Percentiles rank a stretch among this genome's conserved stretches.
These are phyloP conservation scores for Boletus barrowsii DNA, from an alignment of 768 basidiomycete genomes.

Conservation along the genomic window DNA sequence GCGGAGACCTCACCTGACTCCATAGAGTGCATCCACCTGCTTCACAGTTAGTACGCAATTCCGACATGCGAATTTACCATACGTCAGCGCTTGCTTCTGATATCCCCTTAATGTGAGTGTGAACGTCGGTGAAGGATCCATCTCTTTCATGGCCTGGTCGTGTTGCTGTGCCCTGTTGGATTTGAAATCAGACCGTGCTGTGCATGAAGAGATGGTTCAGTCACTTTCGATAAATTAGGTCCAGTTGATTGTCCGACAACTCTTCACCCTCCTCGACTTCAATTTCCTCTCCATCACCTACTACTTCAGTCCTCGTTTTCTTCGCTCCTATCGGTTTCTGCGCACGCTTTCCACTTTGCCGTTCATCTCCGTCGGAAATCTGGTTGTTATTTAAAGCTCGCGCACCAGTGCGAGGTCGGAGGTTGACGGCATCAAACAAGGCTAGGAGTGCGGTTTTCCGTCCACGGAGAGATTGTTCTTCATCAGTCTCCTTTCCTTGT, in stretches of 20 bases:
- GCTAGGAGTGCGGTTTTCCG: constrained; percentile 71
- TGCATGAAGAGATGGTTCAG: neutral
- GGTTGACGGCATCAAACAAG: constrained; percentile 69
- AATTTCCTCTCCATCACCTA: constrained; percentile 77
- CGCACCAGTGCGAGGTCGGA: constrained; percentile 60
- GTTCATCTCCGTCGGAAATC: constrained; percentile 29
- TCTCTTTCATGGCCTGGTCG: constrained; percentile 71
- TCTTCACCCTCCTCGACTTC: constrained; percentile 85
- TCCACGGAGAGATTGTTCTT: constrained; percentile 76
- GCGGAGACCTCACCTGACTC: constrained; percentile 74
- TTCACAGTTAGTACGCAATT: neutral
- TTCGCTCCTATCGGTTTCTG: constrained; percentile 35
- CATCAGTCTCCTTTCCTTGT: constrained; percentile 75
- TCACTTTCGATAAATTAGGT: constrained; percentile 82
- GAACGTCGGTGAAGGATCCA: constrained; percentile 80
- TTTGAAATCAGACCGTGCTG: constrained; percentile 2
- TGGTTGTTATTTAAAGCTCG: constrained; percentile 29
- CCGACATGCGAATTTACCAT: constrained; percentile 19
- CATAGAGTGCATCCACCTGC: constrained; percentile 88
- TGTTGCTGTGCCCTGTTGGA: constrained; percentile 73
- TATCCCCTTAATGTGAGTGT: constrained; percentile 75
- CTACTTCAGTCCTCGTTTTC: constrained; percentile 59
- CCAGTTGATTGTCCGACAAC: constrained; percentile 74
- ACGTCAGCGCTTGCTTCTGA: constrained; percentile 90
- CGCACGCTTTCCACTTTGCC: constrained; percentile 40